Evolutionary conservation across 148 eudicot species (phyloP).

Genomic region (Cornus florida): DNA sequence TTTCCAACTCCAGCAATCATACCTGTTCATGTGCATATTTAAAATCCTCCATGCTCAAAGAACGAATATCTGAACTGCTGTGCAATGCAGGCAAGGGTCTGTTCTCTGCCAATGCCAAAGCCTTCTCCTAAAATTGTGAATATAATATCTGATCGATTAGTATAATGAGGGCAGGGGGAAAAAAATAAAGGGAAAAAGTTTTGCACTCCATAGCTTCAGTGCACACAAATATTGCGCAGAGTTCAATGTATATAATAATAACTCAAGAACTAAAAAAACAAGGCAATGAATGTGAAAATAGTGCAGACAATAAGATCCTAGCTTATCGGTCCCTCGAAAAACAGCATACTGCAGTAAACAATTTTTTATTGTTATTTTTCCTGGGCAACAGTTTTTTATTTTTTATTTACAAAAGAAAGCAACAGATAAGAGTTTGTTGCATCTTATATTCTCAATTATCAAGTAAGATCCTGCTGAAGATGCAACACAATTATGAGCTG

Average conservation of each 20-base stretch:
- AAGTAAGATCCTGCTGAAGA: too few species aligned
- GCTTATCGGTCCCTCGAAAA: neutral
- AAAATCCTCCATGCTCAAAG: slow-evolving; percentile 78
- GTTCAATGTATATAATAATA: neutral
- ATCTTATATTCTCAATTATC: too few species aligned
- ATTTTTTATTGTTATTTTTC: too few species aligned
- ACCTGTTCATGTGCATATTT: slow-evolving; percentile 96
- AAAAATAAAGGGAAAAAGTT: too few species aligned
- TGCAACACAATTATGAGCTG: too few species aligned
- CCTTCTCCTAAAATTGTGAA: slow-evolving; percentile 57
- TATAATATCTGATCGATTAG: neutral
- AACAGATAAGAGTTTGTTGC: too few species aligned
- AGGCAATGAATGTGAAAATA: neutral
- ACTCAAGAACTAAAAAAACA: neutral
- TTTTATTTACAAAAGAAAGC: too few species aligned
- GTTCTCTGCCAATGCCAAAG: slow-evolving; percentile 62
- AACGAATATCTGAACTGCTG: slow-evolving; percentile 72
- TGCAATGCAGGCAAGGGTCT: slow-evolving; percentile 59
- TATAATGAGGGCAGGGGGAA: neutral
- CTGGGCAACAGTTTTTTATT: too few species aligned
- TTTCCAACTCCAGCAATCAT: neutral
- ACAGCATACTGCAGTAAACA: too few species aligned
- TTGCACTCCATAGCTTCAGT: neutral
- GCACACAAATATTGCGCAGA: too few species aligned
- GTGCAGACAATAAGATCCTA: neutral